Evolutionary conservation across 768 basidiomycete species (phyloP).

Genomic region (Suillus discolor): DNA sequence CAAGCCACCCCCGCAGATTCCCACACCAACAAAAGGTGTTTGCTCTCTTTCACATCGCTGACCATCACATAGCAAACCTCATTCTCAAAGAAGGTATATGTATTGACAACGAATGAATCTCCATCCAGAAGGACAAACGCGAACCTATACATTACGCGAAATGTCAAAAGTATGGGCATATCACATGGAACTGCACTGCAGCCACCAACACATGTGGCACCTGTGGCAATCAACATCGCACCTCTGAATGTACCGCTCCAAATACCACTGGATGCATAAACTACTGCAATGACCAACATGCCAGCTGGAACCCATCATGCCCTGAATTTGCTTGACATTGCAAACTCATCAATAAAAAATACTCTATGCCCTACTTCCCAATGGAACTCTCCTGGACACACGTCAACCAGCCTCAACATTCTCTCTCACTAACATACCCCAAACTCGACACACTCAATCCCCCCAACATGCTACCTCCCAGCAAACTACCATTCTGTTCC

Average conservation of each 20-base stretch:
- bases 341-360: background rate
- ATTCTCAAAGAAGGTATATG: constrained; percentile 23
- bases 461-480: too few species aligned
- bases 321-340: background rate
- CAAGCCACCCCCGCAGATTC: background rate
- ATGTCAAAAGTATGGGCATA: background rate
- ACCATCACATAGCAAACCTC: constrained; percentile 23
- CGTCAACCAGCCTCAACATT: background rate
- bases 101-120: constrained; percentile 17
- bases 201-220: background rate
- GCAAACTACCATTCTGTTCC: too few species aligned
- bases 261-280: background rate
- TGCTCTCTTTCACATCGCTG: constrained; percentile 22
- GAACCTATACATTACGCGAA: background rate
- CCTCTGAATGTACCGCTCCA: background rate
- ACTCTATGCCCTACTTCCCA: background rate
- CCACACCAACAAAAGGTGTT: constrained; percentile 24
- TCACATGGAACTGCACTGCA: background rate
- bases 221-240: constrained; percentile 1
- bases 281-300: constrained; percentile 1
- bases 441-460: background rate
- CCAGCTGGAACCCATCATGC: constrained; percentile 13
- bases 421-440: background rate
- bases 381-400: background rate
- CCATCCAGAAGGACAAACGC: constrained; percentile 13